Percentiles rank a stretch among this genome's conserved stretches.
These are phyloP conservation scores for Lippia alba DNA, from an alignment of 305 asterid genomes.

Conservation along the genomic window DNA sequence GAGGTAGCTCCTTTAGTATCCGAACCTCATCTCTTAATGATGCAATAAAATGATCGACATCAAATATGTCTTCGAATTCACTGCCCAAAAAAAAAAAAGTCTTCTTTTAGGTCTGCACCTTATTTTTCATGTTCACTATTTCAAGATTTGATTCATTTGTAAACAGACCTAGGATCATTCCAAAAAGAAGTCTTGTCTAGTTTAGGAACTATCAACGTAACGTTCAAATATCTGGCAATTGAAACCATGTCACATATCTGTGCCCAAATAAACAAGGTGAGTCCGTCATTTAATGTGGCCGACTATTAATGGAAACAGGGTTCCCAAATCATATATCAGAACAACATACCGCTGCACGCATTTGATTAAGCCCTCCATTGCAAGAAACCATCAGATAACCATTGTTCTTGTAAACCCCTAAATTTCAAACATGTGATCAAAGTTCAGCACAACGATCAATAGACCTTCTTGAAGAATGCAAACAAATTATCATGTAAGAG, in stretches of 20 bases:
- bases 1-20: constrained; percentile 55
- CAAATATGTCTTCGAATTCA: constrained; percentile 58
- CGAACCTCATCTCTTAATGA: constrained; percentile 65
- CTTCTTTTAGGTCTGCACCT: background rate
- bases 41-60: constrained; percentile 56
- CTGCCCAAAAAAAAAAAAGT: constrained; percentile 33
- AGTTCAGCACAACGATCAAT: constrained; percentile 3
- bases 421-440: constrained; percentile 19
- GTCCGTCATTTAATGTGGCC: background rate
- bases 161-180: constrained; percentile 68
- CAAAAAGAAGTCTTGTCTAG: constrained; percentile 75
- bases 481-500: background rate
- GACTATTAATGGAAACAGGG: background rate
- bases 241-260: constrained; percentile 82
- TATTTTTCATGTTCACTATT: background rate
- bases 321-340: background rate
- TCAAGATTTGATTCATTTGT: background rate
- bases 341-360: constrained; percentile 70
- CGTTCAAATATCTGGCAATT: constrained; percentile 67
- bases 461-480: constrained; percentile 14
- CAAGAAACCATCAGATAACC: constrained; percentile 78
- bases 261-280: background rate
- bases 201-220: constrained; percentile 71
- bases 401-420: constrained; percentile 74
- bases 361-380: constrained; percentile 77